Percentiles rank a stretch among this genome's conserved stretches.
phyloP scores from a whole-genome alignment of 257 asterid genomes.

The Ocimum tenuiflorum region DNA sequence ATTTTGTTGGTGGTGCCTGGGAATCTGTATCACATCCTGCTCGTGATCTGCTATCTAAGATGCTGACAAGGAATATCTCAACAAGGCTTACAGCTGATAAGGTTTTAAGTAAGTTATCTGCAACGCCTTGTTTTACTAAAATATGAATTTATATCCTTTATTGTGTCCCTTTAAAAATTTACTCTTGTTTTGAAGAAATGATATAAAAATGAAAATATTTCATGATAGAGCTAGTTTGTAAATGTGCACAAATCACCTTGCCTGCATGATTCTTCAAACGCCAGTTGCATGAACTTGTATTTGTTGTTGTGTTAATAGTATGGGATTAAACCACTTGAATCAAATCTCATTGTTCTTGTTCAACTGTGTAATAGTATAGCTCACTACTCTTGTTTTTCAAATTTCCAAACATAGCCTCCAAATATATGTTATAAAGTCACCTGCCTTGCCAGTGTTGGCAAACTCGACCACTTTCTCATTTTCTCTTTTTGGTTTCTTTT shows the following conservation, averaged over 20 bases:
- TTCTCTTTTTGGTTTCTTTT: too few species aligned
- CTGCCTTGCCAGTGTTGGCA: background rate
- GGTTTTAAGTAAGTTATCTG: conserved; percentile 61
- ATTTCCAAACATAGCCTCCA: background rate
- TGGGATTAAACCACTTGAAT: background rate
- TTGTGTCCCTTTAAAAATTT: background rate
- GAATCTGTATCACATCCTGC: conserved; percentile 63
- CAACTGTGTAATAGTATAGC: too few species aligned
- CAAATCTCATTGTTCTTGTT: too few species aligned
- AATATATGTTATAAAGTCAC: background rate
- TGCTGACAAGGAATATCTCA: conserved; percentile 56
- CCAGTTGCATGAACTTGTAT: background rate
- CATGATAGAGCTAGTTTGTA: background rate
- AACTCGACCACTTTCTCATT: too few species aligned
- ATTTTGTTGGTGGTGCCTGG: conserved; percentile 58
- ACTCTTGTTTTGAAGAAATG: background rate
- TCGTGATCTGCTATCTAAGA: conserved; percentile 62
- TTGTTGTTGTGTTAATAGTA: background rate
- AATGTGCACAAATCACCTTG: background rate
- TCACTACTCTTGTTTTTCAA: background rate
- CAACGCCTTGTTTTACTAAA: background rate
- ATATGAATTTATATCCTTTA: background rate
- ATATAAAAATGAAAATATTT: background rate
- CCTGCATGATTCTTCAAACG: background rate
- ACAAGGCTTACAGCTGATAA: conserved; percentile 59